Percentiles rank a stretch among this genome's conserved stretches.
Evolutionary conservation across 2,329 filamentous ascomycete genomes (phyloP).

Genomic region (Fusarium staphyleae): DNA sequence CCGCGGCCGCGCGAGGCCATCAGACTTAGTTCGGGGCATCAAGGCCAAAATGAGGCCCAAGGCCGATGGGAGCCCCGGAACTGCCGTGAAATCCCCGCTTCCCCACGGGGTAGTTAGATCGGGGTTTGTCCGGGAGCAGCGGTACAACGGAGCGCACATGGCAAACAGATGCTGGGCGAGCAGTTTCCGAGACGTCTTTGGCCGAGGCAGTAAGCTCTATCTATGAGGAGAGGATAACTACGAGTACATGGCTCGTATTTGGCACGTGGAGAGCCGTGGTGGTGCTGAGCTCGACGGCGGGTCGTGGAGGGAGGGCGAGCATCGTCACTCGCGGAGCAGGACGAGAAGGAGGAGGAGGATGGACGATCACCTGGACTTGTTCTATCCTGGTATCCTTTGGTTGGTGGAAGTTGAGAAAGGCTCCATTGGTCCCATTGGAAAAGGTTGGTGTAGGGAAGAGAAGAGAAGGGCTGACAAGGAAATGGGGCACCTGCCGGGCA

Average conservation of each 20-base stretch:
- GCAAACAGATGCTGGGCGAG: neutral
- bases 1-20: constrained; percentile 21
- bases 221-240: neutral
- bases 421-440: constrained; percentile 6
- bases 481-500: constrained; percentile 3
- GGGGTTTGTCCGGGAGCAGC: constrained; percentile 3
- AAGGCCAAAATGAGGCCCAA: constrained; percentile 28
- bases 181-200: neutral
- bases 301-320: constrained; percentile 11
- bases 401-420: constrained; percentile 22
- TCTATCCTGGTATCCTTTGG: constrained; percentile 10
- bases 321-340: constrained; percentile 8
- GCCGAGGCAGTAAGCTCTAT: constrained; percentile 19
- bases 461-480: neutral
- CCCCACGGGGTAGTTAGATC: constrained; percentile 26
- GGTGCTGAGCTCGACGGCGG: neutral
- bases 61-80: constrained; percentile 14
- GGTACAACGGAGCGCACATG: constrained; percentile 24
- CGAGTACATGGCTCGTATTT: neutral
- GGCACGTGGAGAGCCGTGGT: constrained; percentile 17
- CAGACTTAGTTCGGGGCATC: constrained; percentile 10
- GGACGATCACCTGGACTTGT: constrained; percentile 30
- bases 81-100: constrained; percentile 22
- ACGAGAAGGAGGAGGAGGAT: constrained; percentile 11
- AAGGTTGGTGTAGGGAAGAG: constrained; percentile 18